Percentiles rank a stretch among this genome's conserved stretches.
These are phyloP conservation scores for Pseudocercospora cruenta DNA, from an alignment of 2,329 filamentous ascomycete genomes.

Conservation along the genomic window DNA sequence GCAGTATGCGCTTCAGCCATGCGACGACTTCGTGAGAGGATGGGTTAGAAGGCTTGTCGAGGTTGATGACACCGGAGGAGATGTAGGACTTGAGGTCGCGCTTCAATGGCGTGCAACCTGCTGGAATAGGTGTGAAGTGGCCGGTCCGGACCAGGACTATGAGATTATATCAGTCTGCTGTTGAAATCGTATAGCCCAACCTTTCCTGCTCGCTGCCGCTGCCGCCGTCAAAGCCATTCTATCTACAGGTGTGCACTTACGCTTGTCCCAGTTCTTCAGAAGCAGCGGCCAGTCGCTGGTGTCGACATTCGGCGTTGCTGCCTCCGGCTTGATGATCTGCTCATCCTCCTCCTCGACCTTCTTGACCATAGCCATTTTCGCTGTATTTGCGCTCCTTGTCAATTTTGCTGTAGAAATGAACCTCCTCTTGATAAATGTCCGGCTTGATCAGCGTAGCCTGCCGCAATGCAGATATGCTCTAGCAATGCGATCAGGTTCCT, in stretches of 20 bases:
- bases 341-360: conserved; percentile 48
- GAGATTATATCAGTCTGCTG: conserved; percentile 30
- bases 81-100: conserved; percentile 97
- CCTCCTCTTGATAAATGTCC: conserved; percentile 14
- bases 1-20: conserved; percentile 97
- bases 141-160: conserved; percentile 88
- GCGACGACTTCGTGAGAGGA: conserved; percentile 98
- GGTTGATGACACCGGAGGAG: conserved; percentile 96
- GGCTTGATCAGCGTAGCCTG: conserved; percentile 23
- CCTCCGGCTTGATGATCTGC: conserved; percentile 84
- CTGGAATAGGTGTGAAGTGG: conserved; percentile 95
- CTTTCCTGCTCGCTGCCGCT: not conserved
- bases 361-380: conserved; percentile 47
- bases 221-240: not conserved
- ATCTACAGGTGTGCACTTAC: conserved; percentile 51
- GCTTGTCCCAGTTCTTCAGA: conserved; percentile 85
- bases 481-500: conserved; percentile 23
- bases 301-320: conserved; percentile 74
- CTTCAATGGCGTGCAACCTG: conserved; percentile 86
- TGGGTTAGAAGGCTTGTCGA: conserved; percentile 96
- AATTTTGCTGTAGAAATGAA: not conserved
- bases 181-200: conserved; percentile 17
- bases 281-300: conserved; percentile 91
- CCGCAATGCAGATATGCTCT: conserved; percentile 13
- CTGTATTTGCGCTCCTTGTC: not conserved